Conservation (phyloP, 345 rosid genomes). For the Leavenworthia alabamica region DNA sequence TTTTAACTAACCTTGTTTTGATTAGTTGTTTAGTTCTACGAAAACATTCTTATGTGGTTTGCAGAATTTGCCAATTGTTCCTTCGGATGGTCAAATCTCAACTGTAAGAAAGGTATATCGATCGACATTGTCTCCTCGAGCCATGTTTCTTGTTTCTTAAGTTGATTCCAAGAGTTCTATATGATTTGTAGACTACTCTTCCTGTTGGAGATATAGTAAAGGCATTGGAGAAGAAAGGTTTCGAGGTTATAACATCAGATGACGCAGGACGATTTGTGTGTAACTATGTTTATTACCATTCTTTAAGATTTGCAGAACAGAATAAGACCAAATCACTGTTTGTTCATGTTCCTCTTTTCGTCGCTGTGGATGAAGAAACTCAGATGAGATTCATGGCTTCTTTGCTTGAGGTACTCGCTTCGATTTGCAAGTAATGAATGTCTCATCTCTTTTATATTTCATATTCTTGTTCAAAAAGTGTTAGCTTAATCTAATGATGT, state of each 20-base stretch:
- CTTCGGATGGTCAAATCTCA: conserved; percentile 72
- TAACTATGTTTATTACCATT: conserved; percentile 93
- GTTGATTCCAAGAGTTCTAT: too few relatives aligned
- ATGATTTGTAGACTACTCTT: conserved; percentile 49
- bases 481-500: too few relatives aligned
- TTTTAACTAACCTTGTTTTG: background rate
- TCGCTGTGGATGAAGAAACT: conserved; percentile 77
- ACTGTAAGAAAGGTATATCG: conserved; percentile 58
- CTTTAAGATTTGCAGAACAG: conserved; percentile 83
- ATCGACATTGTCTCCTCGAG: background rate
- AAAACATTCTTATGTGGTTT: conserved; percentile 16
- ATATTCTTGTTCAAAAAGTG: too few relatives aligned
- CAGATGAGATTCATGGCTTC: conserved; percentile 87
- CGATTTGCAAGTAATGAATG: conserved; percentile 44
- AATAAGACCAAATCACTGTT: conserved; percentile 69
- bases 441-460: too few relatives aligned
- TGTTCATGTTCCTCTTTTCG: conserved; percentile 93
- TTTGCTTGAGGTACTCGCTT: conserved; percentile 84
- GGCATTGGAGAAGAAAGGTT: conserved; percentile 58
- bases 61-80: conserved; percentile 81
- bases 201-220: conserved; percentile 59
- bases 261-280: conserved; percentile 99
- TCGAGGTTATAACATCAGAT: conserved; percentile 66
- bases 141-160: too few relatives aligned
- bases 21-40: background rate